Evolutionary conservation across 306 rosid genomes (phyloP), one percentile per base, ranked within the genome.

Genomic region (Sechiopsis laciniata): DNA sequence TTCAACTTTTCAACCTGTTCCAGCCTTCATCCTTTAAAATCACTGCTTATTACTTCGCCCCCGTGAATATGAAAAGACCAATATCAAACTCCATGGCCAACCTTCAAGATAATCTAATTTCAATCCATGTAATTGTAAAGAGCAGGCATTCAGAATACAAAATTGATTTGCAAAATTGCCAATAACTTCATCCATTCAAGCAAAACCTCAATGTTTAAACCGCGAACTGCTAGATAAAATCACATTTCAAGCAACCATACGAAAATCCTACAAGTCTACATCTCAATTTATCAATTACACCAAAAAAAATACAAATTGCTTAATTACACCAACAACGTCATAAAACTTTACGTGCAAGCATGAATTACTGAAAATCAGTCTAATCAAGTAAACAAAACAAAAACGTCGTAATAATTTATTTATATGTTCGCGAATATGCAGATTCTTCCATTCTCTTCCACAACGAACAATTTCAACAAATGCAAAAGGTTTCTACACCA

Each of bases 151-250:
- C 52, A 55, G 24, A 55, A 4, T n/a, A 55, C 62, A 2, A 12
- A n/a, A 55, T 53, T 46, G 56, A 46, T 68, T 68, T 55, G 22
- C 51, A 55, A 67, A 67, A 37, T 50, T 53, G 32, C 15, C 52
- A 35, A 61, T 35, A 64, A 55, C 3, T 32, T 50, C 63, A 71
- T 65, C 60, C 70, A 63, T 71, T 75, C 74, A 72, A 56, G 32
- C 48, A 7, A 48, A 22, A 63, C 16, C 8, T 10, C n/a, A 4
- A n/a, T 4, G 56, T 64, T 16, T 72, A 40, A 15, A 76, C 40
- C 22, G 52, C 52, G 55, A 55, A 19, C 55, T 55, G 74, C 52
- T 71, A 46, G 19, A 53, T 37, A 48, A 14, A 14, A 35, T 64
- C 54, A 40, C 80, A 15, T 20, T 55, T 68, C 74, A 46, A n/a